Evolutionary conservation across 768 basidiomycete species (phyloP), one percentile per base, ranked within the genome.

Genomic region (Phylloporus arenicola): DNA sequence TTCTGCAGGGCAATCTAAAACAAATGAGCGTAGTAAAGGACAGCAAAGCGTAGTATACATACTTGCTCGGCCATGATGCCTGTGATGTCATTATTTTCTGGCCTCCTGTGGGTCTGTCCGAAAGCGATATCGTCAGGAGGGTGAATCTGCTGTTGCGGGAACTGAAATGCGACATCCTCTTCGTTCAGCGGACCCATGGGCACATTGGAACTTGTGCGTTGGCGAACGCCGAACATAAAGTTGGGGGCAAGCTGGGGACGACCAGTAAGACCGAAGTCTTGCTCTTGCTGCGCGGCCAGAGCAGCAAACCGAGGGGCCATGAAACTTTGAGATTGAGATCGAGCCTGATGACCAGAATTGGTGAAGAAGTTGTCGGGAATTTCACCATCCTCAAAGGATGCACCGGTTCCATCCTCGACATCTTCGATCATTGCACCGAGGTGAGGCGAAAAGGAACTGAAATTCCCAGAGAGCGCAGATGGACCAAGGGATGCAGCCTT

Each of bases 31-130:
- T 48, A 55, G 39, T 37, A 19, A 48, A 44, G 34, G 40, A 31
- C 2, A 33, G 27, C 10, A 35, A 33, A 45, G 50, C n/a, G 22
- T n/a, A 42, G 10, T 11, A 6, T 6, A 53, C 72, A 54, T 57
- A 91, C 92, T 80, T 97, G 95, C 69, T 97, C 92, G 6, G 92
- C 92, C 91, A 97, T 93, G 50, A 94, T 87, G 22, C 88, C 88
- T 30, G 80, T 81, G 49, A 93, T 82, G 64, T 95, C 92, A 48
- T 76, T 79, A 43, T 87, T 79, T 43, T 87, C 83, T 30, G 74
- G 66, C 65, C 83, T 81, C 54, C 83, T 73, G 57, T 81, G 80
- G 30, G 53, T 64, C 57, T 55, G 67, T 25, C 76, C 75, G n/a
- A 65, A 65, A 17, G 57, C 29, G 17, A 48, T 25, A 43, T 49